Evolutionary conservation across 2,329 filamentous ascomycete genomes (phyloP).

Genomic region (Aspergillus tamarii): DNA sequence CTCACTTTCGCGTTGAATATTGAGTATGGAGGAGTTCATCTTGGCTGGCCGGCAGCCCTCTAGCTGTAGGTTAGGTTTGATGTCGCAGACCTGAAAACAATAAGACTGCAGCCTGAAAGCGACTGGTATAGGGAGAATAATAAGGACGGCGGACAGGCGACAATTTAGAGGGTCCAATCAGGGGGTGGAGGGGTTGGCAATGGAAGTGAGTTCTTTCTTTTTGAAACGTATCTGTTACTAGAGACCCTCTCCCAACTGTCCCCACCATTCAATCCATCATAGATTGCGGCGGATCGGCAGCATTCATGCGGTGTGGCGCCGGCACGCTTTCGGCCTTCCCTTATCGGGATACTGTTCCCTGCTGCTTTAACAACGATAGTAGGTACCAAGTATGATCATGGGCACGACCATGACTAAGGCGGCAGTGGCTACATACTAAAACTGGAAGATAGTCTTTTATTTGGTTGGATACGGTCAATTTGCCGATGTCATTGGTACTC

Average conservation of each 20-base stretch:
- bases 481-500: slow-evolving; percentile 1
- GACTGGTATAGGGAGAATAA: slow-evolving; percentile 1
- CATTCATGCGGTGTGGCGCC: slow-evolving; percentile 6
- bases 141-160: neutral
- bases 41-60: slow-evolving; percentile 49
- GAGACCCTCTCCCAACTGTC: slow-evolving; percentile 15
- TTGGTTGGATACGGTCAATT: neutral
- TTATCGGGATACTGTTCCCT: neutral
- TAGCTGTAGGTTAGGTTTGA: slow-evolving; percentile 24
- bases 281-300: slow-evolving; percentile 8
- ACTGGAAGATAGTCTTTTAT: neutral
- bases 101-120: slow-evolving; percentile 10
- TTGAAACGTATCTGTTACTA: slow-evolving; percentile 28
- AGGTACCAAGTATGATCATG: neutral
- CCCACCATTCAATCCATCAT: slow-evolving; percentile 21
- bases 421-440: neutral
- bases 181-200: slow-evolving; percentile 2
- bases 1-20: slow-evolving; percentile 78
- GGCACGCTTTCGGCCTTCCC: neutral
- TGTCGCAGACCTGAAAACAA: slow-evolving; percentile 13
- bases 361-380: neutral
- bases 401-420: neutral
- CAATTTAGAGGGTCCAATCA: slow-evolving; percentile 4
- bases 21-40: slow-evolving; percentile 84
- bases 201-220: slow-evolving; percentile 18